Evolutionary conservation across 2,329 filamentous ascomycete genomes (phyloP).

Genomic region (Dothistroma septosporum): DNA sequence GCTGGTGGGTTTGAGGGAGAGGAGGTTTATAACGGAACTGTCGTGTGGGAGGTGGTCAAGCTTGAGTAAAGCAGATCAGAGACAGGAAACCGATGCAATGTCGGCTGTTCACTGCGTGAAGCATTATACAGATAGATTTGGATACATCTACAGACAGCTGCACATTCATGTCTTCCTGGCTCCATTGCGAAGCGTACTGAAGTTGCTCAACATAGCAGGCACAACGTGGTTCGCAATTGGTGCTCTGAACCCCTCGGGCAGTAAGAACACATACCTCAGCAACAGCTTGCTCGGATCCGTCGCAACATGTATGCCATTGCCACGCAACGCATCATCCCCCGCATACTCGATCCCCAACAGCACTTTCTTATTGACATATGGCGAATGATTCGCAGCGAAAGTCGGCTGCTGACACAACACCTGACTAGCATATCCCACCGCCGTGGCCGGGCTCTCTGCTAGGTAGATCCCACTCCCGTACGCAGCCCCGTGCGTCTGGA

Average conservation of each 20-base stretch:
- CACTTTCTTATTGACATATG: constrained; percentile 3
- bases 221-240: constrained; percentile 8
- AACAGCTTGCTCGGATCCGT: constrained; percentile 8
- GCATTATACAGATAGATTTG: neutral
- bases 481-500: constrained; percentile 6
- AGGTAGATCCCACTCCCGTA: constrained; percentile 8
- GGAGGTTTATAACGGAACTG: neutral
- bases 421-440: constrained; percentile 1
- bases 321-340: neutral
- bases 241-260: constrained; percentile 2
- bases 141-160: neutral
- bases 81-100: neutral
- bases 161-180: neutral
- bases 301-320: constrained; percentile 8
- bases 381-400: constrained; percentile 1
- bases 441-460: constrained; percentile 4
- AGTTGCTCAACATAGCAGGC: constrained; percentile 4
- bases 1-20: neutral
- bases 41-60: neutral
- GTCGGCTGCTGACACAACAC: neutral
- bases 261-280: constrained; percentile 7
- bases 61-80: neutral
- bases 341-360: constrained; percentile 12
- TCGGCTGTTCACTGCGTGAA: neutral
- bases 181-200: neutral